Percentiles rank a stretch among this genome's conserved stretches.
phyloP scores from a whole-genome alignment of 2,329 filamentous ascomycete genomes.

The Bisporella sp. region DNA sequence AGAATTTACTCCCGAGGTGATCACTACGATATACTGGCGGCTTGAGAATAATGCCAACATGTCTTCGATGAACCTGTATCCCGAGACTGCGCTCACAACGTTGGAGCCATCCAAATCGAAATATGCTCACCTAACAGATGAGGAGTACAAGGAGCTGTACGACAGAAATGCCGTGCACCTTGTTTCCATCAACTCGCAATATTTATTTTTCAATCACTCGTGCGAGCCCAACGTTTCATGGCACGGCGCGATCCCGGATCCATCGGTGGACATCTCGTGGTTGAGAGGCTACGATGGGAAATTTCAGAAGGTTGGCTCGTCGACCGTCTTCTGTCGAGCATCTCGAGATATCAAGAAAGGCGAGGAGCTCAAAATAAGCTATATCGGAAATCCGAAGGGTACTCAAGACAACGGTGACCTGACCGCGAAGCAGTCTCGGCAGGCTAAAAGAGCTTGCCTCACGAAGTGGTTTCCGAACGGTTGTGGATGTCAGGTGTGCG shows the following conservation, averaged over 20 bases:
- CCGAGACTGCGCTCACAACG: background rate
- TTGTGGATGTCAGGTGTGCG: conserved; percentile 21
- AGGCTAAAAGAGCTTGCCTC: conserved; percentile 9
- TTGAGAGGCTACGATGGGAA: conserved; percentile 4
- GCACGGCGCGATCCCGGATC: conserved; percentile 11
- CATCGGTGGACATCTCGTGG: conserved; percentile 1
- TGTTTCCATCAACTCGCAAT: conserved; percentile 17
- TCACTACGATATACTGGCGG: conserved; percentile 22
- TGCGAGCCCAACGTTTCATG: conserved; percentile 21
- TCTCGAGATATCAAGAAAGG: conserved; percentile 17
- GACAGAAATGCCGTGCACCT: conserved; percentile 1
- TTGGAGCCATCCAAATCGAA: background rate
- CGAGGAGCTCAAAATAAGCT: conserved; percentile 23
- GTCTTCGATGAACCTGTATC: conserved; percentile 5
- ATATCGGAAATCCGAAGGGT: conserved; percentile 18
- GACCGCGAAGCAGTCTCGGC: conserved; percentile 1
- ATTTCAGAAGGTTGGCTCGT: conserved; percentile 14
- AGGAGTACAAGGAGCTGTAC: background rate
- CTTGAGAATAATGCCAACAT: conserved; percentile 23
- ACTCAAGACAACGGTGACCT: background rate
- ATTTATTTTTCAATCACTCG: conserved; percentile 25
- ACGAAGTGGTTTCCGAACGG: conserved; percentile 22
- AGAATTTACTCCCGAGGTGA: conserved; percentile 14
- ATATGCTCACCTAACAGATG: background rate
- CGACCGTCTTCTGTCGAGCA: conserved; percentile 15